Evolutionary conservation across 2,329 filamentous ascomycete genomes (phyloP).

Genomic region (Magnaporthiopsis incrustans): DNA sequence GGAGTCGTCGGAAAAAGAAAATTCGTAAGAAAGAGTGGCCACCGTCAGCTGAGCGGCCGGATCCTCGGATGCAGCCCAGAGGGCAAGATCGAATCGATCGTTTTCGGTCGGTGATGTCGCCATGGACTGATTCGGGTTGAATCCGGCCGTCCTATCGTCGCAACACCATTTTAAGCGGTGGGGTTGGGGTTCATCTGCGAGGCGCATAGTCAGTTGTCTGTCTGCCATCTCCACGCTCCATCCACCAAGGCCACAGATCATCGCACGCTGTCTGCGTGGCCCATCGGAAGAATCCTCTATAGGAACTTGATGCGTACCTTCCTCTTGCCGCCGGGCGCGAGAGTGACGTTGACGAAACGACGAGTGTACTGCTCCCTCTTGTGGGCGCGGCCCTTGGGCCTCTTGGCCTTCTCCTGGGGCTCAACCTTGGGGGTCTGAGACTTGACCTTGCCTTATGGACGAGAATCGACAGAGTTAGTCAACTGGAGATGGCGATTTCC

Average conservation of each 20-base stretch:
- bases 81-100: neutral
- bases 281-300: neutral
- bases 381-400: constrained; percentile 92
- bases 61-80: neutral
- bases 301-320: constrained; percentile 56
- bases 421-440: constrained; percentile 91
- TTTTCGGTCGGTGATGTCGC: constrained; percentile 6
- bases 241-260: neutral
- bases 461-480: neutral
- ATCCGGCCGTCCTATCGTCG: neutral
- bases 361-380: constrained; percentile 96
- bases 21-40: neutral
- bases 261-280: neutral
- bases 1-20: neutral
- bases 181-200: constrained; percentile 18
- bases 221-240: neutral
- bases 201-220: neutral
- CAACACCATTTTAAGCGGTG: constrained; percentile 12
- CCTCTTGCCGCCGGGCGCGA: constrained; percentile 86
- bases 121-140: neutral
- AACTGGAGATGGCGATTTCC: neutral
- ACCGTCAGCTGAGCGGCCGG: neutral
- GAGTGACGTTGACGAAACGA: constrained; percentile 96
- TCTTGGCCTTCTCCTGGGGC: constrained; percentile 92
- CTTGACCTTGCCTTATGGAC: constrained; percentile 71